Conservation (phyloP, 768 basidiomycete species). For the Dacryopinax primogenitus region DNA sequence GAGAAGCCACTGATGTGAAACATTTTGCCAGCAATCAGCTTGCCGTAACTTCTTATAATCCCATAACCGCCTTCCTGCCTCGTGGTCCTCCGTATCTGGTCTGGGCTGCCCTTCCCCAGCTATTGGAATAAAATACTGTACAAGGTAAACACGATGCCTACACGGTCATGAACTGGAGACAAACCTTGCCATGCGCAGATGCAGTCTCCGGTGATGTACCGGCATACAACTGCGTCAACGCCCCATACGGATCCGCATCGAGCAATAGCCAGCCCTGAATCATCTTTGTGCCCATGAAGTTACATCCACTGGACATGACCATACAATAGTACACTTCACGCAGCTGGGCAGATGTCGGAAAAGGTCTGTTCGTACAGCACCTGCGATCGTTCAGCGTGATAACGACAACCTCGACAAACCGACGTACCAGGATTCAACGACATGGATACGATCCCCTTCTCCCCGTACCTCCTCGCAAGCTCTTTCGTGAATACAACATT, state of each 20-base stretch:
- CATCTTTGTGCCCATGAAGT: not conserved
- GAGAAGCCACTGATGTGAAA: not conserved
- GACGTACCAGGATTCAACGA: conserved; percentile 31
- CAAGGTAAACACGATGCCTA: not conserved
- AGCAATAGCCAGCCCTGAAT: not conserved
- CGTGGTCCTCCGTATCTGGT: conserved; percentile 27
- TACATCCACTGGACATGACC: not conserved
- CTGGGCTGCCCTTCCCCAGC: conserved; percentile 29
- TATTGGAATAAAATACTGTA: conserved; percentile 39
- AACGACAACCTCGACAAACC: not conserved
- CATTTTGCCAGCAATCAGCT: not conserved
- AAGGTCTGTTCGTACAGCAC: not conserved
- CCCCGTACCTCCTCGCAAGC: conserved; percentile 36
- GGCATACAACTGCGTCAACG: conserved; percentile 35
- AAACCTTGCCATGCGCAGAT: conserved; percentile 35
- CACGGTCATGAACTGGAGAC: not conserved
- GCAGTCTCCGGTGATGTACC: conserved; percentile 32
- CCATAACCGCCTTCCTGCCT: conserved; percentile 33
- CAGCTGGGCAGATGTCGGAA: not conserved
- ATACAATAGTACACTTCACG: not conserved
- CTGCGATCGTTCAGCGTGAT: not conserved
- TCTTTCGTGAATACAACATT: conserved; percentile 37
- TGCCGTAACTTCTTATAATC: conserved; percentile 29
- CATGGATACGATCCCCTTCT: conserved; percentile 36
- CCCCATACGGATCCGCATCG: conserved; percentile 22